These are phyloP conservation scores for Citeromyces hawaiiensis DNA, from an alignment of 1,139 yeast species.

Conservation along the genomic window DNA sequence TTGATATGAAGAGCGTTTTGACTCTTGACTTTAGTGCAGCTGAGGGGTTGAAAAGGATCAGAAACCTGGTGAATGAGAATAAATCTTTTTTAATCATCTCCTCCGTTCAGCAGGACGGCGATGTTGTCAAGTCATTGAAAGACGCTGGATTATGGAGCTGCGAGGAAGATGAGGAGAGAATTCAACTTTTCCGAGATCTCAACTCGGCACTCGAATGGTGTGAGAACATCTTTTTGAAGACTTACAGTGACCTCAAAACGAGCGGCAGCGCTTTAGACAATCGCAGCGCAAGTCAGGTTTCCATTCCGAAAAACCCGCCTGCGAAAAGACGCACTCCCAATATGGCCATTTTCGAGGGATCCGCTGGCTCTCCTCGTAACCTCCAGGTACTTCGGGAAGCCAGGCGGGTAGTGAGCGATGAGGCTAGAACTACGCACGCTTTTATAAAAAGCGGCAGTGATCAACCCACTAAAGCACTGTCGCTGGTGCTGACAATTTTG, in stretches of 20 bases:
- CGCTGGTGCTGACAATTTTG: constrained; percentile 56
- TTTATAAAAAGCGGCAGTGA: constrained; percentile 16
- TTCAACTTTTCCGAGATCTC: constrained; percentile 58
- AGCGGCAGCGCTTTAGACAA: constrained; percentile 4
- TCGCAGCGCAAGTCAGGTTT: not conserved
- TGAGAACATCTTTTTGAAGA: constrained; percentile 74
- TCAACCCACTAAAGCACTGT: constrained; percentile 42
- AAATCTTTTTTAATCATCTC: constrained; percentile 65
- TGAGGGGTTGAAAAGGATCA: constrained; percentile 84
- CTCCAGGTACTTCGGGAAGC: constrained; percentile 53
- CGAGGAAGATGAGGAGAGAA: constrained; percentile 22
- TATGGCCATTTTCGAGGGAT: constrained; percentile 3
- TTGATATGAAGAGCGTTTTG: constrained; percentile 74
- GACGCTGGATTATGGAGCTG: constrained; percentile 64
- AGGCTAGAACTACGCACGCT: constrained; percentile 10
- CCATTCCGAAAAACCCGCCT: constrained; percentile 10
- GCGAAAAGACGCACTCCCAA: constrained; percentile 8
- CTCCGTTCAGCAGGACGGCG: constrained; percentile 53
- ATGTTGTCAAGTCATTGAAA: constrained; percentile 42
- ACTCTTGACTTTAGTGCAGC: constrained; percentile 90
- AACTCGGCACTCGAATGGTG: constrained; percentile 94
- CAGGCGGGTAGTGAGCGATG: constrained; percentile 29
- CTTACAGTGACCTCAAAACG: constrained; percentile 31
- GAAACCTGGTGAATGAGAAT: constrained; percentile 61
- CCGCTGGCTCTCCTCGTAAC: constrained; percentile 42